A percentile compares a stretch with the other conserved stretches of the same genome.
These are phyloP conservation scores for Hypoxylon sp. DNA, from an alignment of 2,329 filamentous ascomycete genomes.

Conservation along the genomic window DNA sequence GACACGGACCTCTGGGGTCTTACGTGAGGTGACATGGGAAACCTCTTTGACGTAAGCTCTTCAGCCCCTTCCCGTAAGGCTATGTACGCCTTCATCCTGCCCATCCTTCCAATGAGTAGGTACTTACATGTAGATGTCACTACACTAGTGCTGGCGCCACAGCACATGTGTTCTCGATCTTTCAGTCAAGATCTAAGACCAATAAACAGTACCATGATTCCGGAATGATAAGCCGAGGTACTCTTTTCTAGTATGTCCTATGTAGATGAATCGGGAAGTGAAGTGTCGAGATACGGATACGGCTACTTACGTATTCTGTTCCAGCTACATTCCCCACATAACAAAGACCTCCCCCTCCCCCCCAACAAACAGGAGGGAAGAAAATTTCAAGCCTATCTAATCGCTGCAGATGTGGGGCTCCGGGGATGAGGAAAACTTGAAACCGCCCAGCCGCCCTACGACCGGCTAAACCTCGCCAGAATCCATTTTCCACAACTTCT, in stretches of 20 bases:
- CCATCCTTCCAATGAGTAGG: constrained; percentile 1
- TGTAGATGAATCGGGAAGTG: constrained; percentile 3
- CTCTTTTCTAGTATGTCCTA: not conserved
- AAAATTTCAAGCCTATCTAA: constrained; percentile 21
- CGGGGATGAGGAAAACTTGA: constrained; percentile 30
- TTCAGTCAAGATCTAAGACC: not conserved
- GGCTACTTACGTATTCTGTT: constrained; percentile 4
- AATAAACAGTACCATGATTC: not conserved
- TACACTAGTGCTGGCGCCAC: not conserved
- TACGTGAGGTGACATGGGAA: constrained; percentile 18
- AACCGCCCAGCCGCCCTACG: constrained; percentile 31
- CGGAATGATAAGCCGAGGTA: constrained; percentile 7
- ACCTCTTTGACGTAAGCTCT: constrained; percentile 26
- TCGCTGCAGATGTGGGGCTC: constrained; percentile 17
- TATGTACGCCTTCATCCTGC: constrained; percentile 18
- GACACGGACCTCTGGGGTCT: constrained; percentile 1
- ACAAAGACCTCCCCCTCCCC: constrained; percentile 6
- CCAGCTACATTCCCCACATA: constrained; percentile 26
- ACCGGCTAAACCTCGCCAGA: constrained; percentile 27
- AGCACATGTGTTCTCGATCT: not conserved
- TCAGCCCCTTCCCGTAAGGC: constrained; percentile 36
- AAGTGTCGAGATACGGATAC: constrained; percentile 3
- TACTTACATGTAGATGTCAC: not conserved
- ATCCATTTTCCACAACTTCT: constrained; percentile 31
- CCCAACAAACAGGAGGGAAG: constrained; percentile 34